Percentiles rank a stretch among this genome's conserved stretches.
These are phyloP conservation scores for Linnemannia exigua DNA, from an alignment of 192 early-diverging fungal species.

Conservation along the genomic window DNA sequence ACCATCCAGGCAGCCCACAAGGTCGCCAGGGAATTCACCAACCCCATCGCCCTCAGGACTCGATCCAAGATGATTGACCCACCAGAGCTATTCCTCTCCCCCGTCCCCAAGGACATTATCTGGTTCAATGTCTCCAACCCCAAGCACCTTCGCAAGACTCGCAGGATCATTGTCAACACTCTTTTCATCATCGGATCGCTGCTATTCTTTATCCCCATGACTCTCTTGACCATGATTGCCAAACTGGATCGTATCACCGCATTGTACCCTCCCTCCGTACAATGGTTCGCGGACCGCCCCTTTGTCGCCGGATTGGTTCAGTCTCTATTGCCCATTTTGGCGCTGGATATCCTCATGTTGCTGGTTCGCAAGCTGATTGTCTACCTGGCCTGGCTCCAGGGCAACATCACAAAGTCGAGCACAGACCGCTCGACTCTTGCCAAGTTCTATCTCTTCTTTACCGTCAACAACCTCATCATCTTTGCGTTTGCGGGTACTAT, in stretches of 20 bases:
- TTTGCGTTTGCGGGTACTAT: slow-evolving; percentile 67
- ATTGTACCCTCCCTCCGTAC: slow-evolving; percentile 63
- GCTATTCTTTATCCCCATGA: slow-evolving; percentile 78
- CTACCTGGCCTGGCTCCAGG: slow-evolving; percentile 75
- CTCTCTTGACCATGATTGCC: slow-evolving; percentile 71
- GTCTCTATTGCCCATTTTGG: slow-evolving; percentile 75
- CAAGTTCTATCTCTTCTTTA: slow-evolving; percentile 82
- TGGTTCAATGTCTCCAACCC: slow-evolving; percentile 79
- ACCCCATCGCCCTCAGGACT: slow-evolving; percentile 10
- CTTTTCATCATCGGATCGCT: slow-evolving; percentile 72
- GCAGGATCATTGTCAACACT: slow-evolving; percentile 56
- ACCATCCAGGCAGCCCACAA: slow-evolving; percentile 64
- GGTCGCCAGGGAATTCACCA: slow-evolving; percentile 60
- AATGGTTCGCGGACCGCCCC: slow-evolving; percentile 62
- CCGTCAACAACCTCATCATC: slow-evolving; percentile 77
- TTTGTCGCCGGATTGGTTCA: slow-evolving; percentile 72
- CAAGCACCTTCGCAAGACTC: slow-evolving; percentile 61
- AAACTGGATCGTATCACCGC: slow-evolving; percentile 69
- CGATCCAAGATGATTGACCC: slow-evolving; percentile 41
- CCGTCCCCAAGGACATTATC: slow-evolving; percentile 82
- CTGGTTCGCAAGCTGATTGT: slow-evolving; percentile 75
- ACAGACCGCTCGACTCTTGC: slow-evolving; percentile 77
- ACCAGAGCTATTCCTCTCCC: slow-evolving; percentile 66
- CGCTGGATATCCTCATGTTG: slow-evolving; percentile 76
- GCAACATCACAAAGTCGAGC: slow-evolving; percentile 76